These are phyloP conservation scores for Amanita muscaria DNA, from an alignment of 768 basidiomycete species.

Conservation along the genomic window DNA sequence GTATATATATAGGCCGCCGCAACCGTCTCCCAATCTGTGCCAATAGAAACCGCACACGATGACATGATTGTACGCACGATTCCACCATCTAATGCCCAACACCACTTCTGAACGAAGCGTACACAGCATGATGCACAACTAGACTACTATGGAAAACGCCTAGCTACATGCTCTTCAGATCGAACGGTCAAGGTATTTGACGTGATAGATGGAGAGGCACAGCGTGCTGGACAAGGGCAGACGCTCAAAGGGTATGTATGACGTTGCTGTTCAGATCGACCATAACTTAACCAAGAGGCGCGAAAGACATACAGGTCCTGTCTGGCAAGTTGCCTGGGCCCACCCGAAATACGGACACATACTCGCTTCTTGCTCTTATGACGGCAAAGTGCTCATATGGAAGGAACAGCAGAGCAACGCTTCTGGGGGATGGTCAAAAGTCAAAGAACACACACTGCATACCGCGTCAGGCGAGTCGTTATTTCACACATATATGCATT, in stretches of 20 bases:
- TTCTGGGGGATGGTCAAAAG: slow-evolving; percentile 75
- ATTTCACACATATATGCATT: not conserved
- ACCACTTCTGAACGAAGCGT: too few relatives aligned
- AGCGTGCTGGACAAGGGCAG: slow-evolving; percentile 63
- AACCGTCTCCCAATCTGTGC: slow-evolving; percentile 58
- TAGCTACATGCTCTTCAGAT: slow-evolving; percentile 96
- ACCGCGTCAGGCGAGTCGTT: slow-evolving; percentile 73
- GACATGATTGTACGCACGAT: slow-evolving; percentile 99
- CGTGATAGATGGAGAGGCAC: slow-evolving; percentile 80
- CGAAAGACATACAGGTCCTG: slow-evolving; percentile 96
- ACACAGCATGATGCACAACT: slow-evolving; percentile 98
- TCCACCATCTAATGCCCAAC: too few relatives aligned
- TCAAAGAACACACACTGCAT: slow-evolving; percentile 93
- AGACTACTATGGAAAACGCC: slow-evolving; percentile 94
- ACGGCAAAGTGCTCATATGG: slow-evolving; percentile 98
- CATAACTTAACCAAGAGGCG: too few relatives aligned
- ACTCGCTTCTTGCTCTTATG: slow-evolving; percentile 96
- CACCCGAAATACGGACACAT: slow-evolving; percentile 97
- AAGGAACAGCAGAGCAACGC: slow-evolving; percentile 70
- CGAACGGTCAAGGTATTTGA: slow-evolving; percentile 93
- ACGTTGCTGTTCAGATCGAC: too few relatives aligned
- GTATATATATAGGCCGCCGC: too few relatives aligned
- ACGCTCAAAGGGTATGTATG: slow-evolving; percentile 67
- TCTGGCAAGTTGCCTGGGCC: slow-evolving; percentile 98
- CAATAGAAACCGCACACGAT: slow-evolving; percentile 92